Evolutionary conservation across 202 grass and related monocot species (phyloP).

Genomic region (Zoysia matrella): DNA sequence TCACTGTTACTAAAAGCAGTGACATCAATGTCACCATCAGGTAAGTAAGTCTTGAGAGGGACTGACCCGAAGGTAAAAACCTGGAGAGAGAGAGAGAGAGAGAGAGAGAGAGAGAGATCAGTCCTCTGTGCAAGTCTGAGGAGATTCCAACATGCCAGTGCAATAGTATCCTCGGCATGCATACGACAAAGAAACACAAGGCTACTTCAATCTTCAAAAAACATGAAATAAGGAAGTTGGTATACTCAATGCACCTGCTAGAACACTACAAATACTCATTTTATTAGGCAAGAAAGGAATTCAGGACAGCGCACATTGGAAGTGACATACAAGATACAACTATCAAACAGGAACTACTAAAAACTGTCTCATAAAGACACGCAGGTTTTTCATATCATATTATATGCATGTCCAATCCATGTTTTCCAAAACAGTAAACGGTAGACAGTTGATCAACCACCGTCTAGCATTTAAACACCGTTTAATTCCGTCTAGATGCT

Average conservation of each 20-base stretch:
- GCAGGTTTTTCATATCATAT: background rate
- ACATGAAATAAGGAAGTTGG: conserved; percentile 20
- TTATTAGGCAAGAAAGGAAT: background rate
- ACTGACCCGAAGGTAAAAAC: conserved; percentile 58
- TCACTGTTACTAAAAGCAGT: too few relatives aligned
- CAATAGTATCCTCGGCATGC: background rate
- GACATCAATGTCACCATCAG: too few relatives aligned
- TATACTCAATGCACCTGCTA: background rate
- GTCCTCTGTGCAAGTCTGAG: conserved; percentile 15
- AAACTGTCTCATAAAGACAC: background rate
- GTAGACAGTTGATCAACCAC: too few relatives aligned
- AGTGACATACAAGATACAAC: background rate
- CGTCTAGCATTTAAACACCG: too few relatives aligned
- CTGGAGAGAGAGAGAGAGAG: conserved; percentile 42
- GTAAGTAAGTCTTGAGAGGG: too few relatives aligned
- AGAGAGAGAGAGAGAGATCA: background rate
- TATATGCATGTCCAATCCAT: background rate
- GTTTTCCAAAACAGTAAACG: too few relatives aligned
- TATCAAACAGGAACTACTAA: conserved; percentile 16
- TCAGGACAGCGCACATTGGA: background rate
- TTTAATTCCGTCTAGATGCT: too few relatives aligned
- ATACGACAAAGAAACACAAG: conserved; percentile 8
- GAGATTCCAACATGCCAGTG: conserved; percentile 11
- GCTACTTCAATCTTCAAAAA: conserved; percentile 34
- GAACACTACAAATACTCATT: too few relatives aligned